Evolutionary conservation across 1,284 basidiomycete genomes (phyloP), one percentile per base, ranked within the genome.

Genomic region (Puccinia sorghi): DNA sequence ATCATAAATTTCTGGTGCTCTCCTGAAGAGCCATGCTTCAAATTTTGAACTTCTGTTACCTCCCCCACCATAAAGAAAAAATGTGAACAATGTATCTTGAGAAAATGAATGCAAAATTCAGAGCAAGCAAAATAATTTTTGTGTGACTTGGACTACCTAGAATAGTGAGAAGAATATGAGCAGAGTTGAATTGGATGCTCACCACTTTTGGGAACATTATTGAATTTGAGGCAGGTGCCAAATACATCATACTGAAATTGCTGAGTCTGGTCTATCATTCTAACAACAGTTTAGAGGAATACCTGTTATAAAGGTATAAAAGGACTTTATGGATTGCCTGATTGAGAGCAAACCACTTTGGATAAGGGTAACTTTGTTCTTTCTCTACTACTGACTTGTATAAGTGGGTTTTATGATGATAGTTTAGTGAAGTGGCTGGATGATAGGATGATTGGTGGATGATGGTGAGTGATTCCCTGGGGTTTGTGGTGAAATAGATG

Each of bases 251-350:
- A 50, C 64, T 67, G 64, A 66, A 67, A 67, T 43, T 67, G 64
- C 64, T 67, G 64, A 67, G 43, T 67, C 22, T 67, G 25, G 64
- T 67, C 64, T 43, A 67, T 41, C 64, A 67, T 67, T 67, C 43
- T 67, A 22, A 37, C 41, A 67, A 50, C 64, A 67, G 64, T 67
- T 67, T 67, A 32, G 43, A 15, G n/a, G n/a, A n/a, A n/a, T n/a
- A n/a, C n/a, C n/a, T n/a, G n/a, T n/a, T n/a, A n/a, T n/a, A n/a
- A n/a, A n/a, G n/a, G n/a, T n/a, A n/a, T n/a, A n/a, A n/a, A n/a
- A n/a, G n/a, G n/a, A n/a, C n/a, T n/a, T n/a, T n/a, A n/a, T n/a
- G n/a, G n/a, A n/a, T n/a, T n/a, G n/a, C n/a, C n/a, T n/a, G n/a
- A n/a, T n/a, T n/a, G n/a, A n/a, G n/a, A n/a, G n/a, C n/a, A n/a